Base-by-base conservation (phyloP, 352 stramenopile species). In the Pythium scleroteichum region DNA sequence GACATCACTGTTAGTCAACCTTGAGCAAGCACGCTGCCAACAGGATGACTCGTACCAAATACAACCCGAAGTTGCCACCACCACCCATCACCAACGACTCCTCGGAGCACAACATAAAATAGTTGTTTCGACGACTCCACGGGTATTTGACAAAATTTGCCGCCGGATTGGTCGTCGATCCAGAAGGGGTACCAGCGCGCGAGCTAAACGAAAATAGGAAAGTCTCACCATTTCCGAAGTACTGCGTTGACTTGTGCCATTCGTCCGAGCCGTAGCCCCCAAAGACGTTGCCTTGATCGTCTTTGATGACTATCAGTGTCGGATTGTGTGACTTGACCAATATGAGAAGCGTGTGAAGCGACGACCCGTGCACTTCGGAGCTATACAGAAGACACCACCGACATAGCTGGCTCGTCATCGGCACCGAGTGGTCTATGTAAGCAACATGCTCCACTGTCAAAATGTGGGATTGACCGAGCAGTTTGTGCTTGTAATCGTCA, bases 51-150 rank as follows among this genome's bases (percentile, higher is more conserved):
- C 80, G 61, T 72, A 93, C 85, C 66, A 97, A 64, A 57, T 92
- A 95, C 53, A 97, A 76, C 1, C 87, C 90, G 59, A 97, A 97
- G 59, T 79, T 91, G 32, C 89, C 89, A 2, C 90, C 90, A 17
- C 90, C 90, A 38, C 90, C 90, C 82, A 97, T 94, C 20, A 94
- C 85, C 38, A 97, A 73, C 33, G 88, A 95, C 53, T 96, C 86
- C 13, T 96, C 87, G 17, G 86, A 96, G 68, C 86, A 95, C 22
- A 97, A 73, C 80, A 94, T 88, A 45, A 96, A 97, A 64, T 96
- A 97, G 61, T 79, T 91, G 73, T 97, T 97, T 50, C 87, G 84
- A 19, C 89, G 82, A 33, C 86, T 96, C 85, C 88, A 96, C 40
- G 85, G 64, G 48, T 93, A 95, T 54, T 91, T 92, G 10, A 75